Evolutionary conservation across 2,329 filamentous ascomycete genomes (phyloP), one percentile per base, ranked within the genome.

Genomic region (Botrytis paeoniae): DNA sequence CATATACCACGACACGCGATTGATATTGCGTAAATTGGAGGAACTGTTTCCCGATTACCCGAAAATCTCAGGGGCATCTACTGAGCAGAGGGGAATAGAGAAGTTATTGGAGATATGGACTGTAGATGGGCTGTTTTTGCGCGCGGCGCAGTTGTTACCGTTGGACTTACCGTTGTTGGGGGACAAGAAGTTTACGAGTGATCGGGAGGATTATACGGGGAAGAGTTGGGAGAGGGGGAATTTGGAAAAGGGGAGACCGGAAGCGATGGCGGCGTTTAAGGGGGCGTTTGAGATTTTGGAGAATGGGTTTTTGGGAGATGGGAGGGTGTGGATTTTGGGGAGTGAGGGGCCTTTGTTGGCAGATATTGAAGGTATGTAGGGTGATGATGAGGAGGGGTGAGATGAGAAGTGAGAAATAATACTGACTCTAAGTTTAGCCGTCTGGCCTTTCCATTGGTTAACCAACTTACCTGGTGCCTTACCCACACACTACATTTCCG

Each of bases 401-500:
- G 25, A n/a, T 25, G 62, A 25, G 22, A 22, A 16, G 16, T 45
- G 32, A 29, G n/a, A 29, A 16, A 8, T 29, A 1, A 12, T 54
- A 39, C 64, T 68, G 9, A 68, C 45, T 10, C 12, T 4, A 18
- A 22, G 6, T 41, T 4, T 29, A 68, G 65, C 87, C 61, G 82
- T 91, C 20, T 93, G 89, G 89, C 85, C 87, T 0, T 86, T 93
- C 76, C 86, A 91, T 80, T 94, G 92, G 92, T 81, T 93, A 2
- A 80, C 82, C 4, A 82, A 81, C 18, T 82, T 92, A 64, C 85
- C 86, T 20, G 86, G 86, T 7, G 86, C 87, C 22, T 83, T 92
- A 64, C 86, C 88, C 6, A 73, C 82, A 66, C 83, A 86, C 32
- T 77, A 85, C 10, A 85, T 93, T 75, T 86, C 86, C 4, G 78